Base-by-base conservation (phyloP, 2,329 filamentous ascomycete species). In the Fusarium albosuccineum region DNA sequence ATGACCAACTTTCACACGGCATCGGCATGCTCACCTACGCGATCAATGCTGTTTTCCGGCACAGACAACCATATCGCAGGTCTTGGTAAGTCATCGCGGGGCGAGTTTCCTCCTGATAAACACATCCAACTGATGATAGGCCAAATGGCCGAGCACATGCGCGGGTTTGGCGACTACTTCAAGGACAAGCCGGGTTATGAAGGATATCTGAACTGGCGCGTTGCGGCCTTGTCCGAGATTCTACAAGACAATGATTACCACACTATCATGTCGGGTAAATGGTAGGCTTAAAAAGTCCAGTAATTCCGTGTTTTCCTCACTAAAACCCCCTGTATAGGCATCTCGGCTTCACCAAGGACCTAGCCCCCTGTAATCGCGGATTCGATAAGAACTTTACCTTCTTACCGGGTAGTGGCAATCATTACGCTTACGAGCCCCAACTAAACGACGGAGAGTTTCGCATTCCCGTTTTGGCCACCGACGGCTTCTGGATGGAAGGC, bases 1-100 rank as follows among this genome's bases (percentile, higher is more conserved):
- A 84, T 87, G 65, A 87, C 85, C 0, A 84, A 86, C 62, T 87
- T 87, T 74, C 86, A 88, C 68, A 83, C 85, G 1, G 86, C 86
- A 0, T 83, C 85, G 11, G 85, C 86, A 50, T 88, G 85, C 74
- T 87, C 85, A 57, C 86, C 86, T 9, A 86, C 83, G 9, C 77
- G 86, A 40, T 82, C 85, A 48, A 88, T 88, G 86, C 81, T 88
- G 58, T 83, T 88, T 78, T 86, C 85, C 2, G 86, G 86, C 6
- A 88, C 85, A 1, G 84, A 87, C 62, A 82, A 87, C 67, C 85
- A 84, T 62, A 83, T 84, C 52, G 81, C 81, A n/a, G 81, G 86
- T 1, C 75, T 88, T 1, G 86, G 85, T 1, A 33, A 33, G 17
- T 22, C 17, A 22, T 22, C 17, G 17, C 17, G 17, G 17, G 17